These are phyloP conservation scores for Entamoeba histolytica DNA, from an alignment of 208 protist species.

Conservation along the genomic window DNA sequence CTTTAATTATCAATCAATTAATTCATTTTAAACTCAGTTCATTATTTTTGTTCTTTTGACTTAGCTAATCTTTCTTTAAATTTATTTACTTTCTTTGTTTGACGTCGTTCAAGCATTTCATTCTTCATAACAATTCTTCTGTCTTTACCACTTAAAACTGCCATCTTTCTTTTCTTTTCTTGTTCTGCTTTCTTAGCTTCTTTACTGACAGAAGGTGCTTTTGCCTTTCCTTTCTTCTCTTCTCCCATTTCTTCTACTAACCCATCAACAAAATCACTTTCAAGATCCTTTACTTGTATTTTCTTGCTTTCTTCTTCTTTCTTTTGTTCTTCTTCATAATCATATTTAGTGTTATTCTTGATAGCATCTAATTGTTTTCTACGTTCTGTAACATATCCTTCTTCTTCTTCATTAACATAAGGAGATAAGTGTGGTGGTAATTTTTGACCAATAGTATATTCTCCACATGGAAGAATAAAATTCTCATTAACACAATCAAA, in stretches of 20 bases:
- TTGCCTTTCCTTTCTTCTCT: neutral
- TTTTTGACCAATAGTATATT: neutral
- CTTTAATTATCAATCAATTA: too few relatives aligned
- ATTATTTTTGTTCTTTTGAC: too few relatives aligned
- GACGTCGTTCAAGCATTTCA: neutral
- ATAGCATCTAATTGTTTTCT: constrained; percentile 1
- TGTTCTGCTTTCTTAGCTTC: neutral
- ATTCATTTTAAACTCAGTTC: too few relatives aligned
- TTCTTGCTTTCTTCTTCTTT: neutral
- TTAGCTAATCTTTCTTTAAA: too few relatives aligned
- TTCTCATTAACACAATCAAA: constrained; percentile 26
- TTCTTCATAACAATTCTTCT: neutral
- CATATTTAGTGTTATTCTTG: neutral
- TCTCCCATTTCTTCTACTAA: neutral
- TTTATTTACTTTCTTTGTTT: too few relatives aligned
- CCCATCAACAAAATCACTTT: neutral
- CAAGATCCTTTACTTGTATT: neutral
- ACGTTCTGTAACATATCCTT: constrained; percentile 6
- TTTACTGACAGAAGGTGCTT: neutral
- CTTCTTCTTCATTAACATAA: neutral
- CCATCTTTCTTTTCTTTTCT: neutral
- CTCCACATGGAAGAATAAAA: neutral
- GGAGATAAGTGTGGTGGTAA: constrained; percentile 19
- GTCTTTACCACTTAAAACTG: neutral
- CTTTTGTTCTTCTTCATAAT: neutral